Percentiles rank a stretch among this genome's conserved stretches.
These are phyloP conservation scores for Chaetomium fimeti DNA, from an alignment of 495 filamentous ascomycete species.

Conservation along the genomic window DNA sequence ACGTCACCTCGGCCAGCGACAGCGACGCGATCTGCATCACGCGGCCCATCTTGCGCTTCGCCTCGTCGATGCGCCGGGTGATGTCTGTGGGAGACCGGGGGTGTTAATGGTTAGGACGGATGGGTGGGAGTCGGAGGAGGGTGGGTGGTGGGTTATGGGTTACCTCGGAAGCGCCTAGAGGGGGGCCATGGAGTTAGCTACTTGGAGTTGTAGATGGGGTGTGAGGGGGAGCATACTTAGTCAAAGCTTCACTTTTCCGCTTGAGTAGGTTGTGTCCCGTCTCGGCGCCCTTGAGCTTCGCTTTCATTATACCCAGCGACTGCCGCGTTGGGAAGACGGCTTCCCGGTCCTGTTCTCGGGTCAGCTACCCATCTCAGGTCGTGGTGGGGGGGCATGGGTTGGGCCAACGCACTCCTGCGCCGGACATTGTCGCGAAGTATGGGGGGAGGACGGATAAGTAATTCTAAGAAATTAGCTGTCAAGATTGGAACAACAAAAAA, in stretches of 20 bases:
- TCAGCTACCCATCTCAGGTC: constrained; percentile 28
- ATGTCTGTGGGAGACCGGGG: constrained; percentile 47
- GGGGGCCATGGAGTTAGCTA: constrained; percentile 25
- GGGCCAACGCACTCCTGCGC: constrained; percentile 50
- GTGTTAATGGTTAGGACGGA: neutral
- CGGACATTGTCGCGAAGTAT: constrained; percentile 53
- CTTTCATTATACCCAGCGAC: constrained; percentile 94
- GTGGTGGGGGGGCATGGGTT: constrained; percentile 17
- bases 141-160: neutral
- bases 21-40: constrained; percentile 99
- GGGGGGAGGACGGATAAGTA: neutral
- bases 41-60: constrained; percentile 98
- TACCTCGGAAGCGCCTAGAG: constrained; percentile 81
- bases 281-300: constrained; percentile 96
- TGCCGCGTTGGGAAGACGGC: constrained; percentile 98
- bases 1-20: constrained; percentile 95
- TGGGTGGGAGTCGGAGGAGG: neutral
- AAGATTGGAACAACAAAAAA: neutral
- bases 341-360: constrained; percentile 66
- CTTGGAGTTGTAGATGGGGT: neutral
- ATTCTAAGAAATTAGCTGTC: neutral
- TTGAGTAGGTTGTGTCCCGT: constrained; percentile 84
- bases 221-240: constrained; percentile 57
- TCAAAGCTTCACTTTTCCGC: constrained; percentile 89
- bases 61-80: constrained; percentile 94